phyloP scores from a whole-genome alignment of 192 early-diverging fungal genomes.

The Coemansia sp. region DNA sequence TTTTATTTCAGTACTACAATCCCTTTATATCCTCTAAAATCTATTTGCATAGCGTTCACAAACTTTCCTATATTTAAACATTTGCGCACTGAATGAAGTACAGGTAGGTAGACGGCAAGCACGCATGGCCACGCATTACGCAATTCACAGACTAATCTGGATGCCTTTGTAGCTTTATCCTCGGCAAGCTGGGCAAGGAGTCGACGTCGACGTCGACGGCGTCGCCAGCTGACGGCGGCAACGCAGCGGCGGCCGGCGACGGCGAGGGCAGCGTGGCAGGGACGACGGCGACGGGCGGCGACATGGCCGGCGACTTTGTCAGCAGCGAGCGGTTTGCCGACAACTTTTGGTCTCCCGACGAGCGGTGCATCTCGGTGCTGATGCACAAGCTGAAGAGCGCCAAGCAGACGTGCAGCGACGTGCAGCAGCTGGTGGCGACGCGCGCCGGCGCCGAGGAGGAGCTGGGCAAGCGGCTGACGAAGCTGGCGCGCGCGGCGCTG shows the following conservation, averaged over 20 bases:
- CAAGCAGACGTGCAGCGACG: conserved; percentile 67
- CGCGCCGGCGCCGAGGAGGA: conserved; percentile 69
- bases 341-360: conserved; percentile 55
- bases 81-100: conserved; percentile 11
- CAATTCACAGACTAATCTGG: no score
- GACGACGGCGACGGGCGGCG: conserved; percentile 8
- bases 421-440: conserved; percentile 58
- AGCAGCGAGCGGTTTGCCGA: conserved; percentile 34
- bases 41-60: no score
- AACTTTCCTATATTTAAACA: no score
- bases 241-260: background rate
- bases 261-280: conserved; percentile 5
- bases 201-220: conserved; percentile 1
- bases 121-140: no score
- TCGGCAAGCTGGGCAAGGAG: conserved; percentile 19
- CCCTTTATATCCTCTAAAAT: no score
- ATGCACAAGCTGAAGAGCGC: conserved; percentile 65
- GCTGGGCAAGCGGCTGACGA: conserved; percentile 63
- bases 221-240: background rate
- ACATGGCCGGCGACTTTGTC: conserved; percentile 33
- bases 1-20: no score
- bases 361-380: conserved; percentile 65
- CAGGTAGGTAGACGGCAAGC: background rate
- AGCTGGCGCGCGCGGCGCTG: conserved; percentile 57
- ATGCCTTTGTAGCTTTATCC: conserved; percentile 9